Conservation (phyloP, 139 green algal genomes). For the Chloropicon primus region DNA sequence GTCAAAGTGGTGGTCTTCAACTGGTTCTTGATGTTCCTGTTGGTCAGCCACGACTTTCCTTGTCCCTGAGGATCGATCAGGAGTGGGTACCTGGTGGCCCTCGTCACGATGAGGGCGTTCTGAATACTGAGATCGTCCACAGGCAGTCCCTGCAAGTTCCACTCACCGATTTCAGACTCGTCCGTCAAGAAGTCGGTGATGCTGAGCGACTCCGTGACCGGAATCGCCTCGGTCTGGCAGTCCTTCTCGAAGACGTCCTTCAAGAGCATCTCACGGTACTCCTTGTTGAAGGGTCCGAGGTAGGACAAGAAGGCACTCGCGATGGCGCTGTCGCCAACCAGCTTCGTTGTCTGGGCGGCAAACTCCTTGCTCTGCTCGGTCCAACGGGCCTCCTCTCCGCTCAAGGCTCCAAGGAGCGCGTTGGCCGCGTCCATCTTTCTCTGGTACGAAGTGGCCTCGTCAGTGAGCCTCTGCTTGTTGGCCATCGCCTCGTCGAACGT, state of each 20-base stretch:
- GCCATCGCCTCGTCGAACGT: slow-evolving; percentile 80
- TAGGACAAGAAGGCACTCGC: slow-evolving; percentile 72
- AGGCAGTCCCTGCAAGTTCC: slow-evolving; percentile 80
- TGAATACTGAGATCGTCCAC: slow-evolving; percentile 85
- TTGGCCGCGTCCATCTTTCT: slow-evolving; percentile 81
- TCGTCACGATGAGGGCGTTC: slow-evolving; percentile 89
- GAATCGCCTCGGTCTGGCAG: slow-evolving; percentile 54
- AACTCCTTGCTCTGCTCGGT: slow-evolving; percentile 74
- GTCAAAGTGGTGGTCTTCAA: slow-evolving; percentile 64
- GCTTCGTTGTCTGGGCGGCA: slow-evolving; percentile 56
- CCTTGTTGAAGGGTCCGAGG: slow-evolving; percentile 85
- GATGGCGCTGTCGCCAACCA: slow-evolving; percentile 71
- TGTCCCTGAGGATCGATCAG: slow-evolving; percentile 78
- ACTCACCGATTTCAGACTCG: slow-evolving; percentile 75
- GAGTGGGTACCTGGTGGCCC: slow-evolving; percentile 66
- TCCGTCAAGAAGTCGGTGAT: slow-evolving; percentile 82
- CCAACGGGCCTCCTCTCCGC: slow-evolving; percentile 85
- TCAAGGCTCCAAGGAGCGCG: slow-evolving; percentile 71
- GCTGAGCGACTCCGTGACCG: slow-evolving; percentile 59
- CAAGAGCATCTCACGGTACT: slow-evolving; percentile 82
- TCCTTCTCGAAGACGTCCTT: slow-evolving; percentile 63
- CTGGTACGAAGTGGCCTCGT: slow-evolving; percentile 69
- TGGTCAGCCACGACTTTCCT: slow-evolving; percentile 67
- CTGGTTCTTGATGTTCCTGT: slow-evolving; percentile 64
- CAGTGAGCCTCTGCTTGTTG: slow-evolving; percentile 80